Conservation (phyloP, 2,329 filamentous ascomycete species). For the Claviceps quebecensis region DNA sequence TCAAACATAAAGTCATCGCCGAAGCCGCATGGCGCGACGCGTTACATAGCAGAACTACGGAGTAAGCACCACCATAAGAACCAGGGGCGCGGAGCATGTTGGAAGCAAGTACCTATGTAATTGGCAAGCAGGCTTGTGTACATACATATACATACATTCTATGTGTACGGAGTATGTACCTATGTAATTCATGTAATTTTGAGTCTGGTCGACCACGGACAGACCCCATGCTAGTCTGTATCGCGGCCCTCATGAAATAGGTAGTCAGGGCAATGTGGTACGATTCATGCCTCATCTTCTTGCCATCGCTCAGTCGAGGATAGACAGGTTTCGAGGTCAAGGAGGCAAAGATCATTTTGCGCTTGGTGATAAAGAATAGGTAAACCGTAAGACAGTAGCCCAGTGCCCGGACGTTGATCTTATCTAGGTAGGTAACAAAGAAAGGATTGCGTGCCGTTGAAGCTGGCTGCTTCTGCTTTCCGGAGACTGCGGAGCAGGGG, state of each 20-base stretch:
- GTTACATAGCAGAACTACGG: constrained; percentile 2
- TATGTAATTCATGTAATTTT: too few species aligned
- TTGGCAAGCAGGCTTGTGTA: background rate
- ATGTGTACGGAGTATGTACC: too few species aligned
- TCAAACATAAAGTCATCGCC: background rate
- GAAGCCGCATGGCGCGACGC: background rate
- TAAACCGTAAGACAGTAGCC: background rate
- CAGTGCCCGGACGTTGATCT: too few species aligned
- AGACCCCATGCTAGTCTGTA: too few species aligned
- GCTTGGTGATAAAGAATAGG: background rate
- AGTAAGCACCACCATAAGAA: constrained; percentile 3
- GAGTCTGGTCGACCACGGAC: too few species aligned
- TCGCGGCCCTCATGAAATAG: too few species aligned
- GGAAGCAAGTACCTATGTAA: background rate
- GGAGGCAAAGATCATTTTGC: background rate
- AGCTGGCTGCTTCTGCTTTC: too few species aligned
- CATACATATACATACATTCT: too few species aligned
- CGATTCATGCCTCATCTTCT: too few species aligned
- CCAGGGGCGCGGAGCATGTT: background rate
- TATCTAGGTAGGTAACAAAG: too few species aligned
- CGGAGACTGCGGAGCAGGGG: background rate
- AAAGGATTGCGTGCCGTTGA: too few species aligned
- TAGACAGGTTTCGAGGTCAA: background rate
- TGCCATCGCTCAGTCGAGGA: background rate
- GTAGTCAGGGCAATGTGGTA: background rate